Percentiles rank a stretch among this genome's conserved stretches.
These are phyloP conservation scores for Pachysandra terminalis DNA, from an alignment of 164 flowering plant species.

Conservation along the genomic window DNA sequence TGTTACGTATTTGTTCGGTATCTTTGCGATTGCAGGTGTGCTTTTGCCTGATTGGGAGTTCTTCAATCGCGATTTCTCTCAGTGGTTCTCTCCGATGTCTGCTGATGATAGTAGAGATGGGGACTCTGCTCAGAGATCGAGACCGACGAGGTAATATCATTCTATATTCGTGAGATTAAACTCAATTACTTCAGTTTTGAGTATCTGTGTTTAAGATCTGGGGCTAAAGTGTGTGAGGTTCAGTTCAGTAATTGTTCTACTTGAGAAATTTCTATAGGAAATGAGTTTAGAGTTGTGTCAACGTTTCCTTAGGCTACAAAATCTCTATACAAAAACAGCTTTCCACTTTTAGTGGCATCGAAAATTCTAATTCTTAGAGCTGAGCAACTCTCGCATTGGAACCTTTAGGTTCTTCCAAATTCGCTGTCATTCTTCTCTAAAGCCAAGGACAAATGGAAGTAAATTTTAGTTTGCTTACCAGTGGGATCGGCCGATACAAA, in stretches of 20 bases:
- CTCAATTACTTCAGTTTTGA: not conserved
- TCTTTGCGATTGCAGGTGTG: conserved; percentile 55
- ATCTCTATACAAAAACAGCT: too few species aligned
- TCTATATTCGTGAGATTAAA: not conserved
- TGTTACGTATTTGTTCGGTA: conserved; percentile 53
- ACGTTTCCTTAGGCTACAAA: too few species aligned
- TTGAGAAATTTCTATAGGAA: not conserved
- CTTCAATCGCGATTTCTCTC: conserved; percentile 58
- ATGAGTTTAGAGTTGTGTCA: too few species aligned
- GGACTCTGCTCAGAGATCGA: conserved; percentile 19
- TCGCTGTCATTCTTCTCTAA: too few species aligned
- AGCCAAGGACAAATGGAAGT: too few species aligned
- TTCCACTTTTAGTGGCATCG: too few species aligned
- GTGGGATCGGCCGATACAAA: too few species aligned
- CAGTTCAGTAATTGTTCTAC: not conserved
- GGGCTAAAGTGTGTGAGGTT: not conserved
- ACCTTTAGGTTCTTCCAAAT: too few species aligned
- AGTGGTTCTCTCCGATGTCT: conserved; percentile 55
- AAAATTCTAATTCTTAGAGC: too few species aligned
- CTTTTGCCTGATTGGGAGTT: conserved; percentile 81
- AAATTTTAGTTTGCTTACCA: too few species aligned
- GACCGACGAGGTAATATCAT: conserved; percentile 25
- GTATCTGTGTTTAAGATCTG: not conserved
- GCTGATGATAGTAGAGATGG: conserved; percentile 26
- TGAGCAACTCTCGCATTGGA: too few species aligned